phyloP scores from a whole-genome alignment of 2,329 filamentous ascomycete species.

The Talaromyces sp. region DNA sequence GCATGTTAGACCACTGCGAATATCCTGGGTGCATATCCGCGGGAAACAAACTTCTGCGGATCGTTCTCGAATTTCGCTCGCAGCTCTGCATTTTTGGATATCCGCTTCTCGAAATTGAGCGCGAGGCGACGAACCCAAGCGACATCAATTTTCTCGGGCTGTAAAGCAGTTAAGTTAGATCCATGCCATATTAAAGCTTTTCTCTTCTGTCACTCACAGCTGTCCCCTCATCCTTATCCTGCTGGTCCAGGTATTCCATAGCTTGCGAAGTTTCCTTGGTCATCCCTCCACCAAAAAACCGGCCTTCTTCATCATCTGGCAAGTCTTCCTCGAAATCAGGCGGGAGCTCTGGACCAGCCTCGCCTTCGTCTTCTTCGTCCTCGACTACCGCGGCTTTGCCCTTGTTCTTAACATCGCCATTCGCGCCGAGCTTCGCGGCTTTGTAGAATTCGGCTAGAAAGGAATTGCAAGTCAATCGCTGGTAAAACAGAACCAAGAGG shows the following conservation, averaged over 20 bases:
- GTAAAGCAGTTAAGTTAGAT: conserved; percentile 7
- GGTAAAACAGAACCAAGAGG: conserved; percentile 12
- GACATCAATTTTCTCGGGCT: conserved; percentile 70
- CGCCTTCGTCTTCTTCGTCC: conserved; percentile 44
- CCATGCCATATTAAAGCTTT: neutral
- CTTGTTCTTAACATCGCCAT: conserved; percentile 46
- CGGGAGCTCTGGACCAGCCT: conserved; percentile 51
- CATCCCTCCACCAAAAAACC: conserved; percentile 92
- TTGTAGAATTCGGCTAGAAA: conserved; percentile 53
- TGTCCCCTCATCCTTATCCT: conserved; percentile 49
- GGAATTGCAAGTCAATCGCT: neutral
- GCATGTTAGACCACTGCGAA: conserved; percentile 13
- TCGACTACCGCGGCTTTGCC: conserved; percentile 41
- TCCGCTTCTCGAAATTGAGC: conserved; percentile 81
- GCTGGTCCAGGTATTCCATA: conserved; percentile 77
- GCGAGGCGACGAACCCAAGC: conserved; percentile 78
- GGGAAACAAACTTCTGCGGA: conserved; percentile 59
- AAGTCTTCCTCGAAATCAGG: conserved; percentile 54
- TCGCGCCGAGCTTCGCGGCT: conserved; percentile 48
- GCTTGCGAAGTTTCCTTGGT: conserved; percentile 73
- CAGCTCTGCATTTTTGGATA: conserved; percentile 83
- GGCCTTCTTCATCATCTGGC: conserved; percentile 79
- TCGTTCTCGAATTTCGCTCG: conserved; percentile 77
- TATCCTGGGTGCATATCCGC: neutral
- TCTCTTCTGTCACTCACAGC: conserved; percentile 28